Percentiles rank a stretch among this genome's conserved stretches.
Conservation (phyloP, 176 grass and related monocot genomes). For the Cymbopogon citratus region DNA sequence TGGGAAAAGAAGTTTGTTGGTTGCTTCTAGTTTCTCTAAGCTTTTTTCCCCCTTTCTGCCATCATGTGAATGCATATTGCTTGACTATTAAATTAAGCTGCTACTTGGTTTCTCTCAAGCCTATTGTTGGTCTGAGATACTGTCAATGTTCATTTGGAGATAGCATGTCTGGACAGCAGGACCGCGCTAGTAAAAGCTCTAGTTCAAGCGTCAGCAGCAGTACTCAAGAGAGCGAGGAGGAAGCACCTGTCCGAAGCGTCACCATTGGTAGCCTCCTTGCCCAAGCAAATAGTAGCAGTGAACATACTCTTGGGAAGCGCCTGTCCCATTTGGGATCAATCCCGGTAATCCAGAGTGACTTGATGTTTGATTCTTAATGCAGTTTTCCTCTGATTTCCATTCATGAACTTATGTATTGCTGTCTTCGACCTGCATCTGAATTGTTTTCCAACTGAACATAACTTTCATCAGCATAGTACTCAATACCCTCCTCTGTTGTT, state of each 20-base stretch:
- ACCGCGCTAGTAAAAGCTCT: slow-evolving; percentile 71
- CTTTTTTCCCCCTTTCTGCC: not conserved
- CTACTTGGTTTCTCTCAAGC: slow-evolving; percentile 6
- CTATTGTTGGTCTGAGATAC: not conserved
- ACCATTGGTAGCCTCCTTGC: slow-evolving; percentile 94
- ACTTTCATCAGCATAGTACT: not conserved
- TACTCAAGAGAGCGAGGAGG: slow-evolving; percentile 78
- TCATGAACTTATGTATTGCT: not conserved
- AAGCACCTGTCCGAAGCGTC: slow-evolving; percentile 18
- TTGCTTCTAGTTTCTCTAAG: not conserved
- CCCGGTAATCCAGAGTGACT: slow-evolving; percentile 41
- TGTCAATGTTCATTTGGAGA: slow-evolving; percentile 37
- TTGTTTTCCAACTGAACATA: not conserved
- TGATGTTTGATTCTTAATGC: not conserved
- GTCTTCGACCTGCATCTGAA: not conserved
- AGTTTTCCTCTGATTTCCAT: not conserved
- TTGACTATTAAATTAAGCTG: not conserved
- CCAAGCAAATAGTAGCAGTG: slow-evolving; percentile 63
- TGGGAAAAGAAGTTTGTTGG: not conserved
- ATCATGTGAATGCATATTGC: not conserved
- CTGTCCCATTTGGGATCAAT: slow-evolving; percentile 82
- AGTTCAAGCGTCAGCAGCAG: slow-evolving; percentile 83
- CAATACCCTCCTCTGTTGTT: not conserved
- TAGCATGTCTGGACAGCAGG: slow-evolving; percentile 62
- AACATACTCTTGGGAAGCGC: slow-evolving; percentile 63